Conservation (phyloP, 208 protist species). For the Angomonas deanei region DNA sequence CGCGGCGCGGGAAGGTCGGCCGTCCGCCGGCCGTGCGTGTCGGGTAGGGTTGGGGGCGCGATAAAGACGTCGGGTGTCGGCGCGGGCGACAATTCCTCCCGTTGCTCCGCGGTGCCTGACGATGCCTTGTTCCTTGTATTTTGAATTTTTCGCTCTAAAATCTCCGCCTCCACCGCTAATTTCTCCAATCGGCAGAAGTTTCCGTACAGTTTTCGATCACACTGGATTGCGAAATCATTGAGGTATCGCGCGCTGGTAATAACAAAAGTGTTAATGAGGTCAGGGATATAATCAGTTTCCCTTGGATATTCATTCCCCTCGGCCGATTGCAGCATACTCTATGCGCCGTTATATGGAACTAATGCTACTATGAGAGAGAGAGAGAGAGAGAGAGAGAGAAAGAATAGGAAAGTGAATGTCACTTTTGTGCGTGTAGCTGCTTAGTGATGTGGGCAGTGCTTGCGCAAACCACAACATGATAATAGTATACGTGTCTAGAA, state of each 20-base stretch:
- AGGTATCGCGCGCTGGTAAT: constrained; percentile 73
- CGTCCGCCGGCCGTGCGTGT: too few relatives aligned
- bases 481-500: too few relatives aligned
- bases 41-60: neutral
- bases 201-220: constrained; percentile 59
- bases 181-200: constrained; percentile 33
- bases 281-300: constrained; percentile 42
- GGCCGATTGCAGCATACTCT: too few relatives aligned
- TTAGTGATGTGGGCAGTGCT: neutral
- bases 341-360: too few relatives aligned
- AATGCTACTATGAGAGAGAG: neutral
- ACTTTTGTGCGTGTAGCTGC: too few relatives aligned
- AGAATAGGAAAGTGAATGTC: neutral
- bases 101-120: constrained; percentile 10
- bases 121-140: constrained; percentile 8
- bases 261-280: constrained; percentile 70
- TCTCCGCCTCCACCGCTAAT: constrained; percentile 51
- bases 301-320: too few relatives aligned
- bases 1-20: too few relatives aligned
- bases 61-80: too few relatives aligned
- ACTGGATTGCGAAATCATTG: constrained; percentile 74
- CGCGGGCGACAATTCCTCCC: neutral
- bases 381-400: constrained; percentile 2
- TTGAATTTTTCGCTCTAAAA: constrained; percentile 72
- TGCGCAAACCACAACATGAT: neutral